phyloP scores from a whole-genome alignment of 169 alveolate species.

The Plasmodium ovale region DNA sequence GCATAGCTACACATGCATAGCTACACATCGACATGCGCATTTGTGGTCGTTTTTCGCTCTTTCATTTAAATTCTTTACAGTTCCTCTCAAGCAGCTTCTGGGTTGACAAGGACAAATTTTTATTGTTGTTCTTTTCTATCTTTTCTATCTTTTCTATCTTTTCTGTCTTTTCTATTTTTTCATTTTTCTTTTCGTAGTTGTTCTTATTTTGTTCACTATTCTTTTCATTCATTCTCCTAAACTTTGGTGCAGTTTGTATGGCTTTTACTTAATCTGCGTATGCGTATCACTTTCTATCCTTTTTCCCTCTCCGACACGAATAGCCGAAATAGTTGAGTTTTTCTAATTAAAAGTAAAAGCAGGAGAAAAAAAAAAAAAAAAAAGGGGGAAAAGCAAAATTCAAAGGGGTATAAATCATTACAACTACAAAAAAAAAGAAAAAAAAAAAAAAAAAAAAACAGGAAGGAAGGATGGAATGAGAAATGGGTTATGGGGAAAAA shows the following conservation, averaged over 20 bases:
- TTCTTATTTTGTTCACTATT: constrained; percentile 21
- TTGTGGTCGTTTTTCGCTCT: background rate
- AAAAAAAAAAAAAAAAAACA: background rate
- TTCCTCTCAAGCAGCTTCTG: constrained; percentile 47
- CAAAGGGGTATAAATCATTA: background rate
- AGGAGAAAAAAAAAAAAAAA: background rate
- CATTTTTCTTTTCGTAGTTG: constrained; percentile 6
- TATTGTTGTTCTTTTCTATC: constrained; percentile 14
- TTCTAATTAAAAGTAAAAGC: background rate
- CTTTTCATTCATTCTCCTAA: constrained; percentile 3
- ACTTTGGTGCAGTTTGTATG: no score
- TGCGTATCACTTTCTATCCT: no score
- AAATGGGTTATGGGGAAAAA: background rate
- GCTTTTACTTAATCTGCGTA: no score
- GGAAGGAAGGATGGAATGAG: constrained; percentile 1
- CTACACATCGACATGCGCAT: background rate
- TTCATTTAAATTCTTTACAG: constrained; percentile 47
- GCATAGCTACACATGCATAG: no score
- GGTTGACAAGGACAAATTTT: constrained; percentile 22
- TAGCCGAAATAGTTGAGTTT: no score
- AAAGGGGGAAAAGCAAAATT: background rate
- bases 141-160: constrained; percentile 15
- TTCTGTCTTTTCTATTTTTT: no score
- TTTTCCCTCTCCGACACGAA: no score
- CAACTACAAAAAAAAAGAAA: constrained; percentile 2